Evolutionary conservation across 148 eudicot species (phyloP), one percentile per base, ranked within the genome.

Genomic region (Chenopodium suecicum): DNA sequence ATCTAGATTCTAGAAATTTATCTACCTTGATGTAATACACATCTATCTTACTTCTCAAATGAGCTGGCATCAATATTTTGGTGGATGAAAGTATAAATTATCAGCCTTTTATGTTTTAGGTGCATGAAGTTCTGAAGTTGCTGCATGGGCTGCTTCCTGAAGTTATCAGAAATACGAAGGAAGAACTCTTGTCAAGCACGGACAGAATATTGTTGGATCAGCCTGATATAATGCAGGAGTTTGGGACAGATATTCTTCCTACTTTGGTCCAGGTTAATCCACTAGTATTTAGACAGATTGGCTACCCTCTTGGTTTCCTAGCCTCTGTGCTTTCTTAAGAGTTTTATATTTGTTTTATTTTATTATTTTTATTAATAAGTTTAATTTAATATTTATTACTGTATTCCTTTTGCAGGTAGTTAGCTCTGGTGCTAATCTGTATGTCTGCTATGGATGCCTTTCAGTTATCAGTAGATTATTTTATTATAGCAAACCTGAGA

Each of bases 91-190:
- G 22, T 34, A 14, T 76, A 74, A 41, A 37, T 23, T 68, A 29
- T 37, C 29, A 73, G 64, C 70, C 34, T 66, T 37, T 79, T 54
- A 74, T 69, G 52, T 66, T 56, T 79, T 88, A 96, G 99, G 91
- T 89, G 80, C 88, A 88, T 77, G 97, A 90, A 87, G 89, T 91
- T 81, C 76, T 96, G 86, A 92, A 89, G 87, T 87, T 96, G 86
- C 85, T 96, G 66, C 90, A 90, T 89, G 90, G 87, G 84, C 92
- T 96, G 73, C 94, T 96, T 85, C 97, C 98, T 82, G 83, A 87
- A 56, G 80, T 84, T 82, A 65, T 88, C 66, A 76, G 81, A 75
- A 89, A 90, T 86, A 77, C 85, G 60, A 85, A 80, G 73, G 86
- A 69, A 48, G 85, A 85, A 46, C 27, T 79, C 46, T 75, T 85